Base-by-base conservation (phyloP, 148 eudicot species). In the Persicaria maculosa region DNA sequence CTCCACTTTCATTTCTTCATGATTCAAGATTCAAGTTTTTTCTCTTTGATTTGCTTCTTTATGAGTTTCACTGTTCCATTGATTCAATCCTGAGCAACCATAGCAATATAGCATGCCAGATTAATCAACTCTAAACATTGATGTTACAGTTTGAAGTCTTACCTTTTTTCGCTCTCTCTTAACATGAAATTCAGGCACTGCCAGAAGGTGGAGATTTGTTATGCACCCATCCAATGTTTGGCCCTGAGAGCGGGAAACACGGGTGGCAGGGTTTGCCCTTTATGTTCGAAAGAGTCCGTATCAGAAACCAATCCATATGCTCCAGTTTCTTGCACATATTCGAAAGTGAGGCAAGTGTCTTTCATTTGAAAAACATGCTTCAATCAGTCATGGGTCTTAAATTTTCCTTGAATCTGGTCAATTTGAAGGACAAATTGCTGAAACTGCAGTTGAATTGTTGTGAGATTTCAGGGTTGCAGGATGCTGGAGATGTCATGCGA, bases 141-240 rank as follows among this genome's bases (percentile, higher is more conserved):
- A 59, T 40, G 22, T 22, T 22, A 59, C 40, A 43, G 48, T 43
- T 68, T 15, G n/a, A 65, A 65, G 46, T 65, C 45, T 11, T n/a
- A 61, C 67, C 3, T 62, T 22, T 12, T 25, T 64, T 64, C 11
- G 7, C 4, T 8, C 31, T n/a, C 44, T 67, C 6, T 67, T 8
- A 16, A 47, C 48, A 45, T 69, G 72, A 69, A 19, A 69, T 17
- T 45, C 53, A 71, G 73, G 54, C 50, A 71, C 3, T 71, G 31
- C 92, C 88, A 4, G 73, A 50, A 22, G 87, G 86, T 10, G 74
- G 54, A 4, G 92, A 86, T n/a, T 7, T 86, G 74, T 79, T 86
- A 5, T 88, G 92, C 83, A 83, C 90, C 46, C 92, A 88, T 50
- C 92, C 92, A 0, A 86, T 88, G 92, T 88, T 88, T 46, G 92